These are phyloP conservation scores for Penicillium sp. DNA, from an alignment of 2,329 filamentous ascomycete species.

Conservation along the genomic window DNA sequence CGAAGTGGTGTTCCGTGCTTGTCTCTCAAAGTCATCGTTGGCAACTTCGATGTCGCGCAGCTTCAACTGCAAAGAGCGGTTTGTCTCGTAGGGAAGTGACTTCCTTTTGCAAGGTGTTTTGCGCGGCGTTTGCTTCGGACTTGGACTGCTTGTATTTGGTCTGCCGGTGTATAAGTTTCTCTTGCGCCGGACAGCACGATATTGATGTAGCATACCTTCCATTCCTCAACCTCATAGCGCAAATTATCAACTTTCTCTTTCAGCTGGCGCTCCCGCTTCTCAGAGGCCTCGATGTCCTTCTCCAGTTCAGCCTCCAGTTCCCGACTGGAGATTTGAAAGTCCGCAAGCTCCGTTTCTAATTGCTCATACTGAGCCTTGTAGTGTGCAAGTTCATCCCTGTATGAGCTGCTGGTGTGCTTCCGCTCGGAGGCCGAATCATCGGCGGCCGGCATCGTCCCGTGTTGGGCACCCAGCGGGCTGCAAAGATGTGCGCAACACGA, in stretches of 20 bases:
- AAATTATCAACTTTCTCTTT: slow-evolving; percentile 82
- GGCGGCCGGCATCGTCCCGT: slow-evolving; percentile 36
- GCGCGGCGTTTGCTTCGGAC: slow-evolving; percentile 74
- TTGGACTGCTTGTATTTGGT: slow-evolving; percentile 96
- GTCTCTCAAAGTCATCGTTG: slow-evolving; percentile 96
- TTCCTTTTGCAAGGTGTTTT: slow-evolving; percentile 87
- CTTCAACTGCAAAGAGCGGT: slow-evolving; percentile 72
- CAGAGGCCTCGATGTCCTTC: slow-evolving; percentile 90
- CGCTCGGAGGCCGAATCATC: slow-evolving; percentile 38
- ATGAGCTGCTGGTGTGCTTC: slow-evolving; percentile 36
- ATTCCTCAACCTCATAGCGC: slow-evolving; percentile 89
- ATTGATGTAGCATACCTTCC: slow-evolving; percentile 66
- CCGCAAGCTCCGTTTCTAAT: slow-evolving; percentile 81
- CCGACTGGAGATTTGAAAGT: slow-evolving; percentile 90
- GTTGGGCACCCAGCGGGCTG: slow-evolving; percentile 20
- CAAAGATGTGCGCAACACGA: slow-evolving; percentile 12
- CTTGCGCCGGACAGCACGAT: not conserved
- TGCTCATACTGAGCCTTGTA: slow-evolving; percentile 96
- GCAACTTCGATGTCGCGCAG: slow-evolving; percentile 93
- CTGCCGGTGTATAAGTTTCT: slow-evolving; percentile 43
- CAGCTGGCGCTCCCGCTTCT: slow-evolving; percentile 81
- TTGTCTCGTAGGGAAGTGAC: slow-evolving; percentile 83
- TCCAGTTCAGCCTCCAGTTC: slow-evolving; percentile 93
- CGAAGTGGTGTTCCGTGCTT: slow-evolving; percentile 90
- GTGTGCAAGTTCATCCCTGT: slow-evolving; percentile 76